Evolutionary conservation across 352 stramenopile genomes (phyloP).

Genomic region (Phytophthora constricta): DNA sequence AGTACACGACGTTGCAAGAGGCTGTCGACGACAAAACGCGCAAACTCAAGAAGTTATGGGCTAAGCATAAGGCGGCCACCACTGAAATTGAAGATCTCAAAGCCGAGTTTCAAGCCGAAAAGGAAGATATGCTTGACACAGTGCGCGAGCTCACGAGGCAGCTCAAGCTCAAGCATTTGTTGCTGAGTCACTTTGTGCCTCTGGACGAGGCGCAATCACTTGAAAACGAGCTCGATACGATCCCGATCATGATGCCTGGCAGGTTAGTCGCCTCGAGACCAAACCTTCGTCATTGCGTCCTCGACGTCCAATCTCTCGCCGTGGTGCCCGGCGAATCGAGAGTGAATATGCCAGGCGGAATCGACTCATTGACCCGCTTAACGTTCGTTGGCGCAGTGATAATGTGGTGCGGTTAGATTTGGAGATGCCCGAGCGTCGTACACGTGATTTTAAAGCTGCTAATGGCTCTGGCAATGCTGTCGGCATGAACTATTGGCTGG

Average conservation of each 20-base stretch:
- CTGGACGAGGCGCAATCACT: slow-evolving; percentile 70
- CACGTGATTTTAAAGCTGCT: slow-evolving; percentile 78
- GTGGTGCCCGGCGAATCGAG: slow-evolving; percentile 84
- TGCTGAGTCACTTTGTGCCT: slow-evolving; percentile 91
- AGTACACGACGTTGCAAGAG: slow-evolving; percentile 90
- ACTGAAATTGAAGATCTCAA: slow-evolving; percentile 94
- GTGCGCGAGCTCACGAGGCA: slow-evolving; percentile 94
- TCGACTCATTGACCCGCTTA: slow-evolving; percentile 85
- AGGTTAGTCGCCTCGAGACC: slow-evolving; percentile 74
- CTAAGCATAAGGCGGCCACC: slow-evolving; percentile 92
- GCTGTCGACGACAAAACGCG: slow-evolving; percentile 95
- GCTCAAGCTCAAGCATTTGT: slow-evolving; percentile 95
- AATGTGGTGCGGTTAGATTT: slow-evolving; percentile 92
- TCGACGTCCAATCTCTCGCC: slow-evolving; percentile 67
- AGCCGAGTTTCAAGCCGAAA: slow-evolving; percentile 93
- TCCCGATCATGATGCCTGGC: slow-evolving; percentile 91
- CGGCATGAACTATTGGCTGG: slow-evolving; percentile 76
- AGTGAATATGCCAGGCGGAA: slow-evolving; percentile 91
- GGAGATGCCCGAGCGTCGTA: slow-evolving; percentile 86
- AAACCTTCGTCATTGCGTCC: slow-evolving; percentile 57
- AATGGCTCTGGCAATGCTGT: slow-evolving; percentile 46
- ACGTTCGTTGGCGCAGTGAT: slow-evolving; percentile 89
- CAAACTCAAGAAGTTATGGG: slow-evolving; percentile 96
- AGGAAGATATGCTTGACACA: slow-evolving; percentile 95
- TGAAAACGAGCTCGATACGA: slow-evolving; percentile 89